phyloP scores from a whole-genome alignment of 2,329 filamentous ascomycete genomes.

The Stachybotrys chlorohalonatus region DNA sequence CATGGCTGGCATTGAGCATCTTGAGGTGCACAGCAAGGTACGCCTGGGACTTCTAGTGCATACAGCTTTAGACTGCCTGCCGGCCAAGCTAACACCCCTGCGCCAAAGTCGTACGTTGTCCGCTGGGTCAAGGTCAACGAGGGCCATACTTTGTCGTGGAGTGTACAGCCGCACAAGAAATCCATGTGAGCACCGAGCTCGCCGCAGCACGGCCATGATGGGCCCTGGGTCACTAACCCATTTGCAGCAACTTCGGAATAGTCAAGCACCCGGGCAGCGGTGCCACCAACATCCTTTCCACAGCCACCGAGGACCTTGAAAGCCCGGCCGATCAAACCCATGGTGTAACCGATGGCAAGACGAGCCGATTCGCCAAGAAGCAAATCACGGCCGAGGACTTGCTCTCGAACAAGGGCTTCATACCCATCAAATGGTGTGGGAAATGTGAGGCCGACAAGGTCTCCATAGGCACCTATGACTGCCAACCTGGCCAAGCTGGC shows the following conservation, averaged over 20 bases:
- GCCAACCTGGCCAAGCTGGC: slow-evolving; percentile 64
- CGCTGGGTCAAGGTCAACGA: slow-evolving; percentile 92
- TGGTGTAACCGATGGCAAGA: slow-evolving; percentile 33
- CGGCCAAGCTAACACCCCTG: slow-evolving; percentile 11
- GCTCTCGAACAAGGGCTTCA: slow-evolving; percentile 57
- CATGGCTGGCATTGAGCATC: slow-evolving; percentile 93
- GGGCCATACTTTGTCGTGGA: slow-evolving; percentile 93
- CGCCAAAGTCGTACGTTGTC: slow-evolving; percentile 80
- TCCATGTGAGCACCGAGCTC: slow-evolving; percentile 53
- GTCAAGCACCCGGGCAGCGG: slow-evolving; percentile 89
- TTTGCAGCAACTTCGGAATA: slow-evolving; percentile 76
- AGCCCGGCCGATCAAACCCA: slow-evolving; percentile 38
- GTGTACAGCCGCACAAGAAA: slow-evolving; percentile 94
- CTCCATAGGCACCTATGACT: slow-evolving; percentile 80
- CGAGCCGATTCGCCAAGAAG: slow-evolving; percentile 42
- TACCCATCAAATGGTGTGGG: slow-evolving; percentile 74
- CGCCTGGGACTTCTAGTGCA: neutral
- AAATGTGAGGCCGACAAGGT: slow-evolving; percentile 97
- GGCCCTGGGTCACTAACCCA: slow-evolving; percentile 3
- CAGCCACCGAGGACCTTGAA: slow-evolving; percentile 33
- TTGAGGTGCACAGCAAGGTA: slow-evolving; percentile 93
- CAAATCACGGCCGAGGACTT: slow-evolving; percentile 55
- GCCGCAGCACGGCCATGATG: neutral
- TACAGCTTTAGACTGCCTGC: neutral
- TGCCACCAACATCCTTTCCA: slow-evolving; percentile 35